These are phyloP conservation scores for Quercus alba DNA, from an alignment of 306 rosid species.

Conservation along the genomic window DNA sequence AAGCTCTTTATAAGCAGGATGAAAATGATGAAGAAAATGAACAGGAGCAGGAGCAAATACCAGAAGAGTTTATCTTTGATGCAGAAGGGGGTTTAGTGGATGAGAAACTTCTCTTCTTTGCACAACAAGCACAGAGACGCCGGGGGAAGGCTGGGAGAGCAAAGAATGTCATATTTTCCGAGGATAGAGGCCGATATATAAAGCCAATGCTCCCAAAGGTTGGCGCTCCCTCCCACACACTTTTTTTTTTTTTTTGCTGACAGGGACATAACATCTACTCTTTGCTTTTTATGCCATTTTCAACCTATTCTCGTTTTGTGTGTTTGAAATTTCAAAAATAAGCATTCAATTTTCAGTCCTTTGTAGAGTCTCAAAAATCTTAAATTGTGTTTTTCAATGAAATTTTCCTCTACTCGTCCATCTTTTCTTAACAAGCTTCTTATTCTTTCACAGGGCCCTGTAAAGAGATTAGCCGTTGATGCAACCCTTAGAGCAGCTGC, in stretches of 20 bases:
- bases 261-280: slow-evolving; percentile 15
- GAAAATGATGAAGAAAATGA: slow-evolving; percentile 80
- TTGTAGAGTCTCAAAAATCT: slow-evolving; percentile 3
- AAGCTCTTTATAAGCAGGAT: slow-evolving; percentile 48
- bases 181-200: slow-evolving; percentile 94
- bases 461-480: slow-evolving; percentile 93
- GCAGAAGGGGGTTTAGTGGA: slow-evolving; percentile 98
- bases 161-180: slow-evolving; percentile 96
- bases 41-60: slow-evolving; percentile 76
- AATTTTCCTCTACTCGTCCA: not conserved
- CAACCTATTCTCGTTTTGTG: not conserved
- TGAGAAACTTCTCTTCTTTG: slow-evolving; percentile 96
- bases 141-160: slow-evolving; percentile 96
- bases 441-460: slow-evolving; percentile 64
- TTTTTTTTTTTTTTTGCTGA: not conserved
- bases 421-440: slow-evolving; percentile 4
- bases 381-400: not conserved
- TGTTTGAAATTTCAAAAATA: not conserved
- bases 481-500: slow-evolving; percentile 99
- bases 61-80: slow-evolving; percentile 92
- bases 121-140: slow-evolving; percentile 94
- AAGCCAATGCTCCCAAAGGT: slow-evolving; percentile 99
- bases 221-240: slow-evolving; percentile 10
- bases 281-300: slow-evolving; percentile 9
- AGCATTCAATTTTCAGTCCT: not conserved